Conservation (phyloP, 768 basidiomycete species). For the Coprinellus micaceus region DNA sequence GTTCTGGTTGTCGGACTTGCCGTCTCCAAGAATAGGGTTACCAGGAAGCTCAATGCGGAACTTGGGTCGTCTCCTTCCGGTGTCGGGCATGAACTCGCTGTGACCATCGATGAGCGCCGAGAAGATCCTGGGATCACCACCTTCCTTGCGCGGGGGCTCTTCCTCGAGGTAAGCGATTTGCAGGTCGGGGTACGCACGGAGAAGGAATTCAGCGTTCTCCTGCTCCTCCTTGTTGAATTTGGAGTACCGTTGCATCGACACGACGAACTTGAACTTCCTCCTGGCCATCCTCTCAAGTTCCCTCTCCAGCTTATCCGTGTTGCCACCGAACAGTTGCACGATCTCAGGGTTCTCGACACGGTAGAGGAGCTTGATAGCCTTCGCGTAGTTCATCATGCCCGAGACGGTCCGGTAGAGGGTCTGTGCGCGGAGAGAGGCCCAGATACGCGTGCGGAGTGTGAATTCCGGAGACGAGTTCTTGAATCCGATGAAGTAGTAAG, state of each 20-base stretch:
- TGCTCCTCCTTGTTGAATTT: slow-evolving; percentile 99
- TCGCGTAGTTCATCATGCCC: slow-evolving; percentile 99
- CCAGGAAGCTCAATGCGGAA: slow-evolving; percentile 98
- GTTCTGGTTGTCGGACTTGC: slow-evolving; percentile 99
- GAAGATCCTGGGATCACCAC: slow-evolving; percentile 92
- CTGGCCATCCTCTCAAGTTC: slow-evolving; percentile 97
- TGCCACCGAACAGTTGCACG: slow-evolving; percentile 94
- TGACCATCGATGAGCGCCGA: slow-evolving; percentile 97
- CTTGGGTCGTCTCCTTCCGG: slow-evolving; percentile 87
- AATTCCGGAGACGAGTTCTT: slow-evolving; percentile 98
- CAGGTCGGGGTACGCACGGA: slow-evolving; percentile 96
- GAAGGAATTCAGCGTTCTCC: slow-evolving; percentile 96
- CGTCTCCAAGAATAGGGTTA: slow-evolving; percentile 98
- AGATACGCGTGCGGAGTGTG: slow-evolving; percentile 96
- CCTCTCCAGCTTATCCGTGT: slow-evolving; percentile 93
- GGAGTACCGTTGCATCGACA: slow-evolving; percentile 98
- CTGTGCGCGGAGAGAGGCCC: slow-evolving; percentile 98
- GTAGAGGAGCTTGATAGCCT: slow-evolving; percentile 99
- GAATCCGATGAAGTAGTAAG: slow-evolving; percentile 98
- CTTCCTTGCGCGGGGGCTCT: slow-evolving; percentile 89
- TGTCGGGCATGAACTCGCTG: slow-evolving; percentile 90
- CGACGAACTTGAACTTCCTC: slow-evolving; percentile 98
- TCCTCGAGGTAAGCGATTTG: slow-evolving; percentile 99
- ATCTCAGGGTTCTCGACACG: slow-evolving; percentile 99
- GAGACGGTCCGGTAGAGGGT: slow-evolving; percentile 98